Base-by-base conservation (phyloP, 345 rosid genomes). In the Luvunga scandens region DNA sequence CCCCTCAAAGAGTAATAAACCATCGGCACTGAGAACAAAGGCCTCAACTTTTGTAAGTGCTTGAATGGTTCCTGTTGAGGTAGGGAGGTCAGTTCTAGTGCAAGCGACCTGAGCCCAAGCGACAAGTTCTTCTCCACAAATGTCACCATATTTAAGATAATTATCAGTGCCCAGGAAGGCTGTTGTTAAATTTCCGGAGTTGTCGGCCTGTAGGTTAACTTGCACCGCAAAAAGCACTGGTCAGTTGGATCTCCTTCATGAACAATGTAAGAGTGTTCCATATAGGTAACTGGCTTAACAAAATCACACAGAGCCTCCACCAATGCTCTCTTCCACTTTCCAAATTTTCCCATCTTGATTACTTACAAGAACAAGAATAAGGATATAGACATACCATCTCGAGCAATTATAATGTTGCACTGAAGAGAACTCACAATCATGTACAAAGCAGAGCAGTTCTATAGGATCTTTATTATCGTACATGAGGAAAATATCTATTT, bases 191-290 rank as follows among this genome's bases (percentile, higher is more conserved):
- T 21, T 9, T 21, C 19, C 0, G 6, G 42, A 65, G 9, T 21
- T 31, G 69, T 33, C 33, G n/a, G 42, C 8, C 10, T 38, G 42
- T 38, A 38, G 42, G 42, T 38, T 38, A 8, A 9, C 42, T 38
- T 38, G 42, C 42, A 4, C 69, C 69, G 19, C 42, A 33, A 65
- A 65, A 9, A 33, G 42, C 69, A 19, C 22, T 86, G 87, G 6
- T 89, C 89, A 16, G 85, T 86, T 2, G 87, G 86, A 34, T 85
- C 87, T 70, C 86, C 91, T 65, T 33, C 18, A 7, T 33, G 39
- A 27, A 87, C 76, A 1, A 85, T 16, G 21, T 31, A 16, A 12
- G 9, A 4, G n/a, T 84, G 10, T 39, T 65, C 39, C 7, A n/a
- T 14, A 2, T 25, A 33, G 19, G 19, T 14, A 16, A 65, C 69